Base-by-base conservation (phyloP, 495 filamentous ascomycete genomes). In the Xylaria flabelliformis region DNA sequence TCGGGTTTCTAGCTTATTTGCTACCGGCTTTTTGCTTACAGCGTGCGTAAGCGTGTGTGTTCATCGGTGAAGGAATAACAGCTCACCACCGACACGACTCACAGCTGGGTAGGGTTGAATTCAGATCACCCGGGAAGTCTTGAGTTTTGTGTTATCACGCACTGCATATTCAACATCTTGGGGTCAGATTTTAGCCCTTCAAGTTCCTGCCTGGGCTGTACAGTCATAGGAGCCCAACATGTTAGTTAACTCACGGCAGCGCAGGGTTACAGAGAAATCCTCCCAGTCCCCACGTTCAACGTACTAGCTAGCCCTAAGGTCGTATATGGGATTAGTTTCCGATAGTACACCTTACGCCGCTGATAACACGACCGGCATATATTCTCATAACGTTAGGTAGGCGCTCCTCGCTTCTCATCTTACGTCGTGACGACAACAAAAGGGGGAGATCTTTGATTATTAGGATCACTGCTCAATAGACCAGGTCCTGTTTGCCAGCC, bases 1-100 rank as follows among this genome's bases (percentile, higher is more conserved):
- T 56, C 10, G 48, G 65, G 21, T 56, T 67, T 67, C 34, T 36
- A 36, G 65, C 65, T 56, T 44, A 56, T 67, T 56, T 26, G n/a
- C 24, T 56, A 32, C 48, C 36, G 2, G 44, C 21, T 26, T 55
- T 55, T 67, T 13, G 65, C 65, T 67, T 67, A 67, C 21, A 67
- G 56, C 26, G 21, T 17, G 34, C 36, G 65, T 67, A 51, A 67
- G 64, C 65, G 56, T 67, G 26, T 32, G 50, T 32, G 34, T 55
- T 55, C 8, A 44, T 34, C 65, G 48, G 65, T 34, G 17, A 67
- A 39, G 36, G 21, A 42, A 6, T 19, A 34, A 26, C 19, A 44
- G 21, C 34, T 67, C 50, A 56, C 34, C 34, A 67, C 6, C n/a
- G 8, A 42, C 41, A 36, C 32, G 13, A 41, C 48, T 56, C 36